phyloP scores from a whole-genome alignment of 2,329 filamentous ascomycete genomes.

The Diplocarpon rosae region DNA sequence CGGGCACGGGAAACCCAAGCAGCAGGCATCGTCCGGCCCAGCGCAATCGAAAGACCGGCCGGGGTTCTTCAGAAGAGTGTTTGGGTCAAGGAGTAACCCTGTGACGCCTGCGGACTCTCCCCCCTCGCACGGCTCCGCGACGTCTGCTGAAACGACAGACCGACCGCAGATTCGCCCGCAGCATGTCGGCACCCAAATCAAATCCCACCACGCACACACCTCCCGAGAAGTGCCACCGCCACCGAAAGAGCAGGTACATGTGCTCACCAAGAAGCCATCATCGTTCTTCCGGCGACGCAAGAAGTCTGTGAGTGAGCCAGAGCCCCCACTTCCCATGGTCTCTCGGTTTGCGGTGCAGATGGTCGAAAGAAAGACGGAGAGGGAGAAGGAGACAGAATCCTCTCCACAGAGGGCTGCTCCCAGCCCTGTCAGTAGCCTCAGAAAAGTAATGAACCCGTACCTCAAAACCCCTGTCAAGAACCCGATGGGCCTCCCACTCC shows the following conservation, averaged over 20 bases:
- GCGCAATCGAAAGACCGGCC: conserved; percentile 54
- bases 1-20: conserved; percentile 34
- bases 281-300: conserved; percentile 92
- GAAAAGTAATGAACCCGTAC: conserved; percentile 81
- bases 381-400: conserved; percentile 4
- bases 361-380: conserved; percentile 1
- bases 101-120: conserved; percentile 26
- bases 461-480: conserved; percentile 31
- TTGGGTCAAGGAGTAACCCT: conserved; percentile 50
- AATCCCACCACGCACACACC: conserved; percentile 27
- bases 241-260: conserved; percentile 23
- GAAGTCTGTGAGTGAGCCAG: conserved; percentile 67
- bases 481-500: conserved; percentile 15
- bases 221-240: conserved; percentile 21
- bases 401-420: conserved; percentile 19
- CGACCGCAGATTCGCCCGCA: conserved; percentile 31
- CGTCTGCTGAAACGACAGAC: conserved; percentile 31
- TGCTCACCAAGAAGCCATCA: conserved; percentile 78
- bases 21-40: conserved; percentile 26
- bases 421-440: conserved; percentile 69
- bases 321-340: conserved; percentile 41
- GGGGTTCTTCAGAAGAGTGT: conserved; percentile 90
- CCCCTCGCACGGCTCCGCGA: conserved; percentile 26
- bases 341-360: conserved; percentile 28
- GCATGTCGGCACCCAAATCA: conserved; percentile 37